Evolutionary conservation across 805 yeast genomes (phyloP).

Genomic region (Ogataea zsoltii): DNA sequence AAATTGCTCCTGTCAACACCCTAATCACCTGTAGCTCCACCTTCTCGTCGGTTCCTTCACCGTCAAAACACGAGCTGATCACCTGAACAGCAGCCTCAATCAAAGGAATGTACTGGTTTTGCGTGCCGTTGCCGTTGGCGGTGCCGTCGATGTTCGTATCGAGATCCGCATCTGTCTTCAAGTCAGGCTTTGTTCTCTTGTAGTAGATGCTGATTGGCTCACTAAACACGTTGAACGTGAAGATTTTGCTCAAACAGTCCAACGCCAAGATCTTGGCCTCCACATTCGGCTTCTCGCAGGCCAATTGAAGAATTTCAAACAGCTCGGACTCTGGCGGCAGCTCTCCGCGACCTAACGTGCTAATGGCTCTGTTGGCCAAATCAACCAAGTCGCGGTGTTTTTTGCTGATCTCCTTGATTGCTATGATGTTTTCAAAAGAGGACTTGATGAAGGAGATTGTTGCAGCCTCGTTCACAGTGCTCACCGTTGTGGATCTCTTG

Average conservation of each 20-base stretch:
- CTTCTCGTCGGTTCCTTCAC: slow-evolving; percentile 87
- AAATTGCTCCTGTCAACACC: slow-evolving; percentile 84
- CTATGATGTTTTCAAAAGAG: slow-evolving; percentile 33
- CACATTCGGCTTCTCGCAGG: slow-evolving; percentile 67
- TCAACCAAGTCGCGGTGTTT: slow-evolving; percentile 44
- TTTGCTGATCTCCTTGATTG: slow-evolving; percentile 37
- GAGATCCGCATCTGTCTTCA: slow-evolving; percentile 37
- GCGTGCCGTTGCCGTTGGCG: slow-evolving; percentile 1
- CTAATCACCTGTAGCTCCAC: slow-evolving; percentile 91
- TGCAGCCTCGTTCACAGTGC: slow-evolving; percentile 27
- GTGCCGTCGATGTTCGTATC: slow-evolving; percentile 49
- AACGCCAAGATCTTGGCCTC: slow-evolving; percentile 73
- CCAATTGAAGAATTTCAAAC: slow-evolving; percentile 74
- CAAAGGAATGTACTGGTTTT: slow-evolving; percentile 46
- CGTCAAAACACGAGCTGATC: slow-evolving; percentile 81
- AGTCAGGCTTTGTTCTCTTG: slow-evolving; percentile 27
- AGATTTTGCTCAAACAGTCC: slow-evolving; percentile 83
- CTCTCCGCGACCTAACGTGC: slow-evolving; percentile 39
- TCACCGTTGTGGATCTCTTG: slow-evolving; percentile 11
- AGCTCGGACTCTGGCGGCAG: slow-evolving; percentile 52
- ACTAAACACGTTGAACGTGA: slow-evolving; percentile 80
- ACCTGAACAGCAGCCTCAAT: slow-evolving; percentile 85
- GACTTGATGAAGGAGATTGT: slow-evolving; percentile 35
- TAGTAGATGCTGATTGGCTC: slow-evolving; percentile 51
- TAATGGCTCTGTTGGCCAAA: slow-evolving; percentile 43